Evolutionary conservation across 441 rosid genomes (phyloP).

Genomic region (Mallotus repandus): DNA sequence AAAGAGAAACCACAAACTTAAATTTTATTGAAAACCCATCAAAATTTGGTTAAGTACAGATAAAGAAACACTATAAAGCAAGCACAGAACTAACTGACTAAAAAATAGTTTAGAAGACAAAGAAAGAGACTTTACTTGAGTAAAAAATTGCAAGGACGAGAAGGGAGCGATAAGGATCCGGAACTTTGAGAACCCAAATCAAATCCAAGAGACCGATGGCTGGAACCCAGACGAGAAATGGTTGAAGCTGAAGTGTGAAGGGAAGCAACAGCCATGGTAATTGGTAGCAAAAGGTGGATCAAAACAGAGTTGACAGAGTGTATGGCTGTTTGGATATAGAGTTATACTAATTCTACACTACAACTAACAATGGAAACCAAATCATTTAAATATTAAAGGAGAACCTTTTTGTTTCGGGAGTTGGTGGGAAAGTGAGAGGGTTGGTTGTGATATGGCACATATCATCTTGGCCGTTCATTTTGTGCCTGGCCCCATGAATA

Average conservation of each 20-base stretch:
- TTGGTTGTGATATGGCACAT: too few relatives aligned
- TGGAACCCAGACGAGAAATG: conserved; percentile 4
- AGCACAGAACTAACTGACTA: background rate
- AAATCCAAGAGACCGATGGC: background rate
- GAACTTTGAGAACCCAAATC: conserved; percentile 16
- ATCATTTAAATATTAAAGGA: too few relatives aligned
- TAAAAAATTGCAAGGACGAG: conserved; percentile 24
- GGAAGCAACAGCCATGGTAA: conserved; percentile 23
- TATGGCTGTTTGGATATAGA: background rate
- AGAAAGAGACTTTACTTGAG: conserved; percentile 32
- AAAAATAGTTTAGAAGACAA: background rate
- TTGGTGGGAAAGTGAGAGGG: conserved; percentile 5
- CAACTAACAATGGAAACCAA: background rate
- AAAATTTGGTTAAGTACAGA: background rate
- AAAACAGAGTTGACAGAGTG: background rate
- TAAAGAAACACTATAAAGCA: background rate
- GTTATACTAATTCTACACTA: background rate
- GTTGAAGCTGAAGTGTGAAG: conserved; percentile 12
- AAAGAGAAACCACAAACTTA: background rate
- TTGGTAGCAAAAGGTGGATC: background rate
- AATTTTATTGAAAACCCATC: background rate
- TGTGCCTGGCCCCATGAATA: too few relatives aligned
- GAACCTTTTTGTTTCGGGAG: background rate
- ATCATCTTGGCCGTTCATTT: background rate
- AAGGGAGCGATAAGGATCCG: conserved; percentile 45